Conservation (phyloP, 345 rosid species). For the Stellera chamaejasme region DNA sequence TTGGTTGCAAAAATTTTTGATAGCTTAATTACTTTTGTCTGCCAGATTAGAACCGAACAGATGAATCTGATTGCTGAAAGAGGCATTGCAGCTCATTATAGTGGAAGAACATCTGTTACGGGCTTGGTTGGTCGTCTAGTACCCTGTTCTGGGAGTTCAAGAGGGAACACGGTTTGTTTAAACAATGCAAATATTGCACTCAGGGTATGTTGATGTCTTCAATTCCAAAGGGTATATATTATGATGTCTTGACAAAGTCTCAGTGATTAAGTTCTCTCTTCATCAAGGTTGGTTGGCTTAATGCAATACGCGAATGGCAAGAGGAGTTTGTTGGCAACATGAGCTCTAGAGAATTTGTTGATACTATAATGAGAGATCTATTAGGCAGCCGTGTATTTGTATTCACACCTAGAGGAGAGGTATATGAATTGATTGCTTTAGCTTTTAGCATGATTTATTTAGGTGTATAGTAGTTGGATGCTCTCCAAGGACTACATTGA, state of each 20-base stretch:
- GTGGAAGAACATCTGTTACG: constrained; percentile 63
- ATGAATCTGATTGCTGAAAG: constrained; percentile 91
- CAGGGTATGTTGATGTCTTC: constrained; percentile 40
- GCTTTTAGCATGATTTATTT: constrained; percentile 7
- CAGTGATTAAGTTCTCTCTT: constrained; percentile 17
- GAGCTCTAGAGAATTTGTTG: constrained; percentile 96
- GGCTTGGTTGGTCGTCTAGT: constrained; percentile 58
- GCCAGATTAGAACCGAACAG: constrained; percentile 89
- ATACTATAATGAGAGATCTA: constrained; percentile 73
- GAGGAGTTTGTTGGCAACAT: constrained; percentile 95
- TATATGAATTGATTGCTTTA: constrained; percentile 16
- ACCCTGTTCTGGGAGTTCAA: constrained; percentile 51
- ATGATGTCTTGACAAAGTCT: constrained; percentile 5
- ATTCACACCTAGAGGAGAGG: constrained; percentile 78
- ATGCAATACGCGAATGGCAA: constrained; percentile 96
- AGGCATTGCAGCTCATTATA: constrained; percentile 90
- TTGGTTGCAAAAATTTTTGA: no score
- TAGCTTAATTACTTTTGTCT: neutral
- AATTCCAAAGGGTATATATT: constrained; percentile 11
- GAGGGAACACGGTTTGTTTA: constrained; percentile 72
- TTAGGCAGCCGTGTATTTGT: constrained; percentile 89
- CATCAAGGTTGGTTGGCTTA: constrained; percentile 79
- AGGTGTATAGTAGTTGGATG: constrained; percentile 2
- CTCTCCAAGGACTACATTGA: neutral
- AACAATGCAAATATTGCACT: constrained; percentile 83